Base-by-base conservation (phyloP, 2,329 filamentous ascomycete genomes). In the Pseudogymnoascus sp. region DNA sequence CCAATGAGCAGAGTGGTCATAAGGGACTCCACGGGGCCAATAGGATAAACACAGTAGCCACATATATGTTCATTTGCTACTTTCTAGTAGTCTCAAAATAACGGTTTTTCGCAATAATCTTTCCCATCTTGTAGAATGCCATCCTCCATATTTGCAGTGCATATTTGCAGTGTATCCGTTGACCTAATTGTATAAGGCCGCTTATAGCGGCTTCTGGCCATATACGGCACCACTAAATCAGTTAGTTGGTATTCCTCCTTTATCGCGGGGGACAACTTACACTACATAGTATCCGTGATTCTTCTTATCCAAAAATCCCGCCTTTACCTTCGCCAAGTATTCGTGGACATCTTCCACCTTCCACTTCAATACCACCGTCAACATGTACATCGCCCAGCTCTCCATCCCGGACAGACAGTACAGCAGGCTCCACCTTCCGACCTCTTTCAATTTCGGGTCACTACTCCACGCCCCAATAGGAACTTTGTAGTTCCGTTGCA, bases 401-500 rank as follows among this genome's bases (percentile, higher is more conserved):
- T 56, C 50, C 50, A 56, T 33, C n/a, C 50, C 50, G 26, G 50
- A 56, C 3, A 56, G n/a, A 19, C 50, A 56, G 26, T 33, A 56
- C 26, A 56, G n/a, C n/a, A 56, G 59, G n/a, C 13, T 60, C 59
- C 59, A 60, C 23, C 33, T 60, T 44, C 59, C 59, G 15, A 60
- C 26, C 59, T 60, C 59, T 11, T 60, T 60, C 37, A 50, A 59
- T 33, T 60, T 26, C 13, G 60, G 63, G n/a, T 65, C 62, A 53
- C 63, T 64, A 38, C 35, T 38, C 60, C 60, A 62, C 59, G 60
- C 31, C 9, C 64, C 64, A 15, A 69, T 59, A 5, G 67, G 67
- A 44, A 68, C 63, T 33, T 67, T 63, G 42, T 63, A 68, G 50
- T 60, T 59, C 46, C 35, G 29, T 46, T 69, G 65, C n/a, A 59